A percentile compares a stretch with the other conserved stretches of the same genome.
phyloP scores from a whole-genome alignment of 257 asterid species.

The Lavandula angustifolia region DNA sequence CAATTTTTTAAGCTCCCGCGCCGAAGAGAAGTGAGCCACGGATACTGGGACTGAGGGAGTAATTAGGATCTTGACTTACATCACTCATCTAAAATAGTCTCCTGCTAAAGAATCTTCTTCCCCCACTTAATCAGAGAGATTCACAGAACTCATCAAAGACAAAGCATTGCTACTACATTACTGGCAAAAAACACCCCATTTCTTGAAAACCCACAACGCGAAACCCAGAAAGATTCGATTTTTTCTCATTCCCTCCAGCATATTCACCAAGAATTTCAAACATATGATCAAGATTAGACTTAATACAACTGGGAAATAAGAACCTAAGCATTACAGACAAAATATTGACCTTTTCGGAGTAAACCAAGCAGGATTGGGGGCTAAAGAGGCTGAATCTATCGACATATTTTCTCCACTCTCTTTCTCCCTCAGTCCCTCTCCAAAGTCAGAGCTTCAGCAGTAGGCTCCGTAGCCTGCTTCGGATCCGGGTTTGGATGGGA shows the following conservation, averaged over 20 bases:
- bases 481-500: constrained; percentile 24
- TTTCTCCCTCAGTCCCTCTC: constrained; percentile 26
- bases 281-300: constrained; percentile 2
- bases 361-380: constrained; percentile 58
- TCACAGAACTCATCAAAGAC: constrained; percentile 24
- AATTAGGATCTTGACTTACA: not conserved
- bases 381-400: constrained; percentile 33
- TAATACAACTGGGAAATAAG: not conserved
- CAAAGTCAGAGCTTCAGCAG: constrained; percentile 31
- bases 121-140: not conserved
- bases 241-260: constrained; percentile 2
- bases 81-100: constrained; percentile 11
- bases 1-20: too few species aligned
- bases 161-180: not conserved
- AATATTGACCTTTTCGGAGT: constrained; percentile 59
- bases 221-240: constrained; percentile 19
- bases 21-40: too few species aligned
- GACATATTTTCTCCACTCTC: constrained; percentile 39
- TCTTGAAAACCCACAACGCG: constrained; percentile 18
- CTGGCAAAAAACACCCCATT: not conserved
- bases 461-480: constrained; percentile 18
- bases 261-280: constrained; percentile 28
- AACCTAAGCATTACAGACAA: not conserved
- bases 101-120: not conserved
- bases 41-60: too few species aligned